These are phyloP conservation scores for Pseudopithomyces chartarum DNA, from an alignment of 2,329 filamentous ascomycete species.

Conservation along the genomic window DNA sequence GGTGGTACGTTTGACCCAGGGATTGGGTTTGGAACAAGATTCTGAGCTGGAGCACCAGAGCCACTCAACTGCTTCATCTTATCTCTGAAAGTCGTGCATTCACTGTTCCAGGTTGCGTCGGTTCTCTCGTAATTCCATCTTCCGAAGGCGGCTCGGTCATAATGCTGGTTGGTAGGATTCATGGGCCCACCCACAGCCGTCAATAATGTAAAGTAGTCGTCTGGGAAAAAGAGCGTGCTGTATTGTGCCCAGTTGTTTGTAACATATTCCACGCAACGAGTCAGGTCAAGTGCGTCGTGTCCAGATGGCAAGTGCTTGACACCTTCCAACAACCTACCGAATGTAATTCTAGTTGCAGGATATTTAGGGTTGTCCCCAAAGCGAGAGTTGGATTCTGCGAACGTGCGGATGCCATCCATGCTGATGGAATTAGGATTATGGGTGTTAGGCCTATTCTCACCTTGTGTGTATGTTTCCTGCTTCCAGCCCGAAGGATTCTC, in stretches of 20 bases:
- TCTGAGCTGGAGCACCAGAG: no score
- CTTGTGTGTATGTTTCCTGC: not conserved
- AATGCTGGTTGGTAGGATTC: not conserved
- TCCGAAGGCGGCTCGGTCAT: not conserved
- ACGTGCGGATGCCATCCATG: not conserved
- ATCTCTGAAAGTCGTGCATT: no score
- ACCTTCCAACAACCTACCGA: conserved; percentile 19
- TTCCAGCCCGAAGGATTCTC: no score
- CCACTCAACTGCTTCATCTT: no score
- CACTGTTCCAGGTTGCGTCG: not conserved
- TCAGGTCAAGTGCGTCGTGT: conserved; percentile 27
- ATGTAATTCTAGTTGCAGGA: conserved; percentile 9
- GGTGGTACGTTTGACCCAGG: no score
- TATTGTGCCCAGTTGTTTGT: conserved; percentile 15
- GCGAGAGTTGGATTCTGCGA: not conserved
- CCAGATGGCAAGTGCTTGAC: conserved; percentile 28
- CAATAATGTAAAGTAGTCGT: conserved; percentile 13
- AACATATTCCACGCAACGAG: conserved; percentile 23
- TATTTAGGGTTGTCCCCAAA: not conserved
- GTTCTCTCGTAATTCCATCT: not conserved
- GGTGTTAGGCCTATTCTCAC: not conserved
- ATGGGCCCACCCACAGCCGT: not conserved
- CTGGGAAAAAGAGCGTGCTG: conserved; percentile 24
- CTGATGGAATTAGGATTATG: not conserved
- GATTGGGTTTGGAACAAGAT: no score